A percentile compares a stretch with the other conserved stretches of the same genome.
phyloP scores from a whole-genome alignment of 31 red algal genomes.

The Asparagopsis taxiformis region DNA sequence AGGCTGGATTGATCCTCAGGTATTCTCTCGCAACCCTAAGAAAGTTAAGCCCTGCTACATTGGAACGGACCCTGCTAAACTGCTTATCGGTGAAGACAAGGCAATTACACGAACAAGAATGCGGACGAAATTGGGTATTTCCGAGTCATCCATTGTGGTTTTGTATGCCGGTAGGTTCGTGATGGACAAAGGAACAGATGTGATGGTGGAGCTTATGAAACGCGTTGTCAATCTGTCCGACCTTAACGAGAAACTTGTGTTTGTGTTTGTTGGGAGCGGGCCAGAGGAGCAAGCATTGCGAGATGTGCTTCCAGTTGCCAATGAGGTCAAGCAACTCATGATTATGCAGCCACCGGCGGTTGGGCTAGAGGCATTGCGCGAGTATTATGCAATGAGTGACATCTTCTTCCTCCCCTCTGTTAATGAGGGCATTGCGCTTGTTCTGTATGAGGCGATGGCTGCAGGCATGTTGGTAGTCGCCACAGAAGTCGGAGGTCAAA shows the following conservation, averaged over 20 bases:
- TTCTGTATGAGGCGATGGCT: constrained; percentile 75
- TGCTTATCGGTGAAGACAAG: constrained; percentile 13
- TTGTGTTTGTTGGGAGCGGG: constrained; percentile 66
- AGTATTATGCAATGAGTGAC: constrained; percentile 60
- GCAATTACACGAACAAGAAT: constrained; percentile 15
- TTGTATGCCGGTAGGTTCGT: constrained; percentile 64
- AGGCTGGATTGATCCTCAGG: constrained; percentile 22
- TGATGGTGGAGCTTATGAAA: constrained; percentile 38
- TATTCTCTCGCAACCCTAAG: constrained; percentile 6
- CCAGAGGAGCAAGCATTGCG: constrained; percentile 9
- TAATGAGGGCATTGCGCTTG: constrained; percentile 67
- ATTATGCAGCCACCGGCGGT: constrained; percentile 29
- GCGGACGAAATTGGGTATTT: constrained; percentile 22
- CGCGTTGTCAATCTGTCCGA: constrained; percentile 12
- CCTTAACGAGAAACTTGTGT: constrained; percentile 10
- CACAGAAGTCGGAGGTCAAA: constrained; percentile 66
- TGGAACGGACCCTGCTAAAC: constrained; percentile 33
- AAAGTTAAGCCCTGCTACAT: constrained; percentile 71
- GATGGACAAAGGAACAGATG: constrained; percentile 63
- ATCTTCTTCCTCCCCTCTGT: constrained; percentile 55
- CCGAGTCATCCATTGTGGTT: constrained; percentile 39
- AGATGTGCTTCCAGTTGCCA: constrained; percentile 3
- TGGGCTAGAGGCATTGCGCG: constrained; percentile 22
- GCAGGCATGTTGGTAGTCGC: constrained; percentile 48
- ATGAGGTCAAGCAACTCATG: constrained; percentile 3